These are phyloP conservation scores for Podospora pseudopauciseta DNA, from an alignment of 495 filamentous ascomycete genomes.

Conservation along the genomic window DNA sequence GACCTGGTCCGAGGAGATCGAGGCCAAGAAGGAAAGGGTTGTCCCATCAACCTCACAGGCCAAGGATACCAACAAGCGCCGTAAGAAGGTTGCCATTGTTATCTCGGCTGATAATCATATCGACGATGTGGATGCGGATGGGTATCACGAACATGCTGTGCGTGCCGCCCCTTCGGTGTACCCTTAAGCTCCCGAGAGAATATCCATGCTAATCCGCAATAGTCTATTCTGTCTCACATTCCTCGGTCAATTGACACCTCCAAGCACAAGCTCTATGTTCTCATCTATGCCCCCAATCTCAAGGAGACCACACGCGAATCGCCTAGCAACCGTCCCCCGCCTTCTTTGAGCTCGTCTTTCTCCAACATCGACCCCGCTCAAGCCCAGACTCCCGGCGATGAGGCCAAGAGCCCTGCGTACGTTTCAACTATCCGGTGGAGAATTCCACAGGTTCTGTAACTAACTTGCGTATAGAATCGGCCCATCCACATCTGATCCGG, in stretches of 20 bases:
- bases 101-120: constrained; percentile 68
- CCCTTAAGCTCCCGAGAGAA: neutral
- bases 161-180: constrained; percentile 31
- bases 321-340: constrained; percentile 47
- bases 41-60: constrained; percentile 7
- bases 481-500: constrained; percentile 43
- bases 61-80: constrained; percentile 42
- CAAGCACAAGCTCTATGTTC: constrained; percentile 69
- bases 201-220: constrained; percentile 21
- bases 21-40: constrained; percentile 43
- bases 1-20: constrained; percentile 79
- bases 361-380: constrained; percentile 80
- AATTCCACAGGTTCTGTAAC: constrained; percentile 11
- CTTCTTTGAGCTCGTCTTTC: constrained; percentile 78
- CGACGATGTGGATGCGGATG: constrained; percentile 57
- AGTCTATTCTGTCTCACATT: constrained; percentile 90
- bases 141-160: constrained; percentile 76
- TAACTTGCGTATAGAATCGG: constrained; percentile 24
- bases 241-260: constrained; percentile 66
- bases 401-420: constrained; percentile 53
- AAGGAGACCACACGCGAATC: constrained; percentile 58
- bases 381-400: constrained; percentile 62
- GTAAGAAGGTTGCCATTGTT: constrained; percentile 79
- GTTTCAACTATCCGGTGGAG: constrained; percentile 30
- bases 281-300: constrained; percentile 81